phyloP scores from a whole-genome alignment of 2,329 filamentous ascomycete species.

The Escovopsis weberi region DNA sequence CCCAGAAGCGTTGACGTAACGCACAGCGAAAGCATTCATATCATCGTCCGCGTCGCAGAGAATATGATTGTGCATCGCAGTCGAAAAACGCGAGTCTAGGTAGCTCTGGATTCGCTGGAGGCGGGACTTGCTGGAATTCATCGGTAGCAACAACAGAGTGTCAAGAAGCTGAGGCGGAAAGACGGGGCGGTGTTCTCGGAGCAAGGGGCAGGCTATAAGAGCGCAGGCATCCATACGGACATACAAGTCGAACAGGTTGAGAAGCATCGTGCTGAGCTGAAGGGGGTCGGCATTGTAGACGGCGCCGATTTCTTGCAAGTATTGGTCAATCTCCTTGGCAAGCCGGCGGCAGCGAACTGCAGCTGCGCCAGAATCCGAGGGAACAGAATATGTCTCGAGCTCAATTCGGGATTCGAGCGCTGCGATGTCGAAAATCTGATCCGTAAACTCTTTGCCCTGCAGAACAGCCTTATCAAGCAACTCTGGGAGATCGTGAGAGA shows the following conservation, averaged over 20 bases:
- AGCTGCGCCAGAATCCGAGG: background rate
- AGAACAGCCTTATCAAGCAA: background rate
- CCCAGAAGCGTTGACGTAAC: background rate
- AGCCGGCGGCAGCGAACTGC: slow-evolving; percentile 1
- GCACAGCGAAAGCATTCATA: background rate
- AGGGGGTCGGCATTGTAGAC: slow-evolving; percentile 1
- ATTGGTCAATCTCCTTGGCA: background rate
- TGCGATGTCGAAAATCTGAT: background rate
- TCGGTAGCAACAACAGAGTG: slow-evolving; percentile 33
- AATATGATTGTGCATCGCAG: background rate
- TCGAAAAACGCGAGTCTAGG: background rate
- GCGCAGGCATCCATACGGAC: slow-evolving; percentile 7
- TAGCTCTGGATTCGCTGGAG: slow-evolving; percentile 20
- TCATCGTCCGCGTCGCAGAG: background rate
- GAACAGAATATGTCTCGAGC: background rate
- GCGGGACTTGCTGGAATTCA: slow-evolving; percentile 30
- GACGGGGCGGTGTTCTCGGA: slow-evolving; percentile 35
- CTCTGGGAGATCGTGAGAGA: background rate
- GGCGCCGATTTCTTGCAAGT: background rate
- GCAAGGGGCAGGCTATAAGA: slow-evolving; percentile 24
- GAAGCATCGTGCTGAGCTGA: slow-evolving; percentile 5
- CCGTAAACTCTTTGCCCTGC: background rate
- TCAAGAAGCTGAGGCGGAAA: slow-evolving; percentile 37
- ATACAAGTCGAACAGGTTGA: slow-evolving; percentile 8
- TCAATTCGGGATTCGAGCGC: background rate